Conservation (phyloP, 495 filamentous ascomycete genomes). For the Hyaloscypha variabilis region DNA sequence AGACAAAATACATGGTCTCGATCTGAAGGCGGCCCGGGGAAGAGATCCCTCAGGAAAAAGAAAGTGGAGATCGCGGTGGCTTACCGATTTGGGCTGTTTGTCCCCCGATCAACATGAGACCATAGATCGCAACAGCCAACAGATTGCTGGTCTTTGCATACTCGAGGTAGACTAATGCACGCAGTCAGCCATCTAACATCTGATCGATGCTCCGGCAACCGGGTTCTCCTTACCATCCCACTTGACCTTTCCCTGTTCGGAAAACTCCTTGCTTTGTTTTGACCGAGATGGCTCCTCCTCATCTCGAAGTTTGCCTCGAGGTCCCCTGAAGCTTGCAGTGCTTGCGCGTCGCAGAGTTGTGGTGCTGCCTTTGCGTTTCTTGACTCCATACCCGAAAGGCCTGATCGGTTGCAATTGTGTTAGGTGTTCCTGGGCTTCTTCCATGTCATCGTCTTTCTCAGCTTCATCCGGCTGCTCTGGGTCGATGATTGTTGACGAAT, state of each 20-base stretch:
- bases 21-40: background rate
- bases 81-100: constrained; percentile 69
- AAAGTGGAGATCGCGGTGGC: constrained; percentile 23
- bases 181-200: constrained; percentile 29
- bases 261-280: constrained; percentile 82
- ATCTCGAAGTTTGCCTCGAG: constrained; percentile 79
- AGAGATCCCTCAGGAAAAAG: constrained; percentile 6
- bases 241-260: constrained; percentile 95
- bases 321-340: constrained; percentile 85
- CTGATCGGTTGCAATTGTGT: constrained; percentile 74
- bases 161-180: constrained; percentile 66
- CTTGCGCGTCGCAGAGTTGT: constrained; percentile 85
- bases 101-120: constrained; percentile 72
- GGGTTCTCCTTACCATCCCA: constrained; percentile 63
- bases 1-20: background rate
- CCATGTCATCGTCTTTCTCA: constrained; percentile 56
- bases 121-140: constrained; percentile 78
- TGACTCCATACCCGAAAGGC: constrained; percentile 44
- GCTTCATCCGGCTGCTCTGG: constrained; percentile 34
- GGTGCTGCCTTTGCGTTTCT: constrained; percentile 64
- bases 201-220: constrained; percentile 36
- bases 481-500: constrained; percentile 61
- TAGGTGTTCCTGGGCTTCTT: constrained; percentile 71
- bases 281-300: constrained; percentile 77
- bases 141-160: constrained; percentile 95